phyloP scores from a whole-genome alignment of 2,329 filamentous ascomycete genomes.

The Cercospora canescens region DNA sequence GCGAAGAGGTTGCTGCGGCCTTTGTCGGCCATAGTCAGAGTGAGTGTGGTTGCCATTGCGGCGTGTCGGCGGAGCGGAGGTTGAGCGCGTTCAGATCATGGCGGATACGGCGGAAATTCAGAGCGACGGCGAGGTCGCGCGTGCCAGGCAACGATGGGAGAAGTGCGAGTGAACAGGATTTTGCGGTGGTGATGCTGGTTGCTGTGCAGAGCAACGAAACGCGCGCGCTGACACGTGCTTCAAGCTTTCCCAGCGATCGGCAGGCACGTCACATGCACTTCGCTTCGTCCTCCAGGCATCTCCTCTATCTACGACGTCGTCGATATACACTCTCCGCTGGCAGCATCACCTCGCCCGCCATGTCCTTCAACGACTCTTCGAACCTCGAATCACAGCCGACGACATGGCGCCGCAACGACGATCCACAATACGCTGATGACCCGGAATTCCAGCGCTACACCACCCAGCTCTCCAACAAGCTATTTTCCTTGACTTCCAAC shows the following conservation, averaged over 20 bases:
- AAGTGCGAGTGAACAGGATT: neutral
- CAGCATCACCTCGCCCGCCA: conserved; percentile 39
- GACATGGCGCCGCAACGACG: conserved; percentile 66
- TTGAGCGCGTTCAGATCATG: neutral
- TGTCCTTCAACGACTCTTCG: conserved; percentile 91
- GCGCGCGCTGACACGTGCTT: conserved; percentile 1
- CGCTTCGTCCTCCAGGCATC: neutral
- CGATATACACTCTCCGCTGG: neutral
- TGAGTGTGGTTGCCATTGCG: neutral
- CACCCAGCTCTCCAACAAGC: conserved; percentile 78
- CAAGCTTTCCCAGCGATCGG: conserved; percentile 2
- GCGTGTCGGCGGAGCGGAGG: neutral
- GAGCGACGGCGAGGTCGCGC: neutral
- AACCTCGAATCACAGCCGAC: conserved; percentile 79
- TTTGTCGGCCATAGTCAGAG: too few relatives aligned
- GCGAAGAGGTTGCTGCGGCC: too few relatives aligned
- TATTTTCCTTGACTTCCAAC: conserved; percentile 86
- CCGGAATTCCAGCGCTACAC: conserved; percentile 86
- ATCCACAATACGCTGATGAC: conserved; percentile 80
- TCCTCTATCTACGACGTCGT: neutral
- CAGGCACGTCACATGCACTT: conserved; percentile 13
- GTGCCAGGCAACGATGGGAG: neutral
- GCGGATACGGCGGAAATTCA: neutral
- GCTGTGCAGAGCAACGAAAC: neutral
- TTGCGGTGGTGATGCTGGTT: neutral